phyloP scores from a whole-genome alignment of 2,329 filamentous ascomycete species.

The Paraphaeosphaeria sporulosa region DNA sequence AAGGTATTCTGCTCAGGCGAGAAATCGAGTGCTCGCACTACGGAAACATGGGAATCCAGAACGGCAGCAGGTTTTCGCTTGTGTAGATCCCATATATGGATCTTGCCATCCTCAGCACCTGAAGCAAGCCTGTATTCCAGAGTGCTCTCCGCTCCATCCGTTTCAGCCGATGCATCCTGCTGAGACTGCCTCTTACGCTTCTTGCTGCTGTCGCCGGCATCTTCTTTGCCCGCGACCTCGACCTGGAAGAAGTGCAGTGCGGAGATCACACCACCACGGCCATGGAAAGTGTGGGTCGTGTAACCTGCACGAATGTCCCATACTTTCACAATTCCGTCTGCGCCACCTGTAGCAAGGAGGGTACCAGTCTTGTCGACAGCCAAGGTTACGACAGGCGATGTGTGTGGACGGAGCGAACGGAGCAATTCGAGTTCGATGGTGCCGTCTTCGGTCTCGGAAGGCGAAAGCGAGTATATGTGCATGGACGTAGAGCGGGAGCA shows the following conservation, averaged over 20 bases:
- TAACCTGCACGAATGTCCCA: constrained; percentile 94
- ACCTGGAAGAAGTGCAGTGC: constrained; percentile 91
- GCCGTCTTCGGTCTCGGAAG: constrained; percentile 66
- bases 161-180: constrained; percentile 53
- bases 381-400: constrained; percentile 85
- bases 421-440: constrained; percentile 68
- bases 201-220: constrained; percentile 46
- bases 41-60: constrained; percentile 91
- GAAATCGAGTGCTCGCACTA: constrained; percentile 88
- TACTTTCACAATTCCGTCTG: constrained; percentile 92
- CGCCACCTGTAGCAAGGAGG: constrained; percentile 87
- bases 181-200: constrained; percentile 54
- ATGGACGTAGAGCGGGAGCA: constrained; percentile 96
- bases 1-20: constrained; percentile 76
- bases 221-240: constrained; percentile 58
- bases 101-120: constrained; percentile 91
- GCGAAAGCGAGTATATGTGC: constrained; percentile 82
- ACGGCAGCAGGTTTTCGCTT: constrained; percentile 79
- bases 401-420: constrained; percentile 87
- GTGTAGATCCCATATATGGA: constrained; percentile 90
- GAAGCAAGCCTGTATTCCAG: constrained; percentile 82
- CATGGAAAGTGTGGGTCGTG: constrained; percentile 93
- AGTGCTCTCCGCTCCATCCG: constrained; percentile 55
- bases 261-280: constrained; percentile 89
- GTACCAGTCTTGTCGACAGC: constrained; percentile 88